Evolutionary conservation across 805 yeast species (phyloP).

Genomic region (Schwanniomyces pseudopolymorphus): DNA sequence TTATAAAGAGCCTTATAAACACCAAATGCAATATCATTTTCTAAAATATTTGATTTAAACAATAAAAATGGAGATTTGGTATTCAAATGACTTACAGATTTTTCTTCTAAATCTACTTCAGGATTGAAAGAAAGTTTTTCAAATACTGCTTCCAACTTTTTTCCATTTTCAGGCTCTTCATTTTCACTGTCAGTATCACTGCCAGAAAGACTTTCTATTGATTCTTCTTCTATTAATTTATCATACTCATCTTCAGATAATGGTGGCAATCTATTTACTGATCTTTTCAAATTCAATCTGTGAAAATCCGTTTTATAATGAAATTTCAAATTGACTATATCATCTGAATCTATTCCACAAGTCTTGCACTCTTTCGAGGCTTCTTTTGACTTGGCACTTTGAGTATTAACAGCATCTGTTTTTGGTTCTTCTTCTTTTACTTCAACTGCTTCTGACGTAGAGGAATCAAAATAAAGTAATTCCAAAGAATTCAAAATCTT

Average conservation of each 20-base stretch:
- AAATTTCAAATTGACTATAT: constrained; percentile 18
- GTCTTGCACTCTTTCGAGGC: constrained; percentile 13
- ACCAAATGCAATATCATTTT: constrained; percentile 54
- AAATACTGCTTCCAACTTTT: constrained; percentile 19
- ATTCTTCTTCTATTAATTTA: constrained; percentile 46
- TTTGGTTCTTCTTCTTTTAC: background rate
- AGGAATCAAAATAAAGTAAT: constrained; percentile 55
- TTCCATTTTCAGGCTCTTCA: constrained; percentile 15
- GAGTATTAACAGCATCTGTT: background rate
- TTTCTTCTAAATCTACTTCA: constrained; percentile 24
- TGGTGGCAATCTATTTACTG: constrained; percentile 42
- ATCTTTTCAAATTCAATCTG: constrained; percentile 58
- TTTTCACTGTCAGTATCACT: constrained; percentile 37
- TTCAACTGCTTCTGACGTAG: constrained; percentile 33
- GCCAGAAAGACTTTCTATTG: constrained; percentile 61
- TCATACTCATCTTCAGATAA: constrained; percentile 62
- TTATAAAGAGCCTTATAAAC: constrained; percentile 65
- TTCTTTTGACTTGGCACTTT: background rate
- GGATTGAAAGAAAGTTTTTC: constrained; percentile 14
- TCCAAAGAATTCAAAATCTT: constrained; percentile 46
- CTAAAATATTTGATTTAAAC: constrained; percentile 50
- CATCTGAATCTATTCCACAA: constrained; percentile 12
- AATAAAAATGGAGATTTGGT: constrained; percentile 70
- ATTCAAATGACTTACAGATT: constrained; percentile 51
- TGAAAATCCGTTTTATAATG: constrained; percentile 63